Base-by-base conservation (phyloP, 768 basidiomycete genomes). In the Mycena pura region DNA sequence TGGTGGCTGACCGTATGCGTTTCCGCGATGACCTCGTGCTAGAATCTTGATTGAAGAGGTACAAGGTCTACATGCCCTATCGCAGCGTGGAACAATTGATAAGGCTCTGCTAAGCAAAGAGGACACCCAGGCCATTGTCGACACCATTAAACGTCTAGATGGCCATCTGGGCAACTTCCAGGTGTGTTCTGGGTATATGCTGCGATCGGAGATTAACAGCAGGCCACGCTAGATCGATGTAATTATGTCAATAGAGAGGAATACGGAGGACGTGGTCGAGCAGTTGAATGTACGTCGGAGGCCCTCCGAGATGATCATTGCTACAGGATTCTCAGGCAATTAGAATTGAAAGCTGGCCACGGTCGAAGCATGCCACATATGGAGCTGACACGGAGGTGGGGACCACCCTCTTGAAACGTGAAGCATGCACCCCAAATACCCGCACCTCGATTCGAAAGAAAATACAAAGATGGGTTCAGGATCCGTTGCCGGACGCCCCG, bases 401-500 rank as follows among this genome's bases (percentile, higher is more conserved):
- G 13, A 22, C 21, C 21, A 49, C 21, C 2, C 21, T 36, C 17
- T 34, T 49, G 19, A 21, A 36, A 15, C 29, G 46, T 21, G 24
- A 27, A 15, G 19, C 41, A 28, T 75, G 74, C 57, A 71, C 68
- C 19, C 63, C 52, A 9, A 68, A 66, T 62, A 74, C 73, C 4
- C 69, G 73, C 22, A 68, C 69, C 43, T 3, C 46, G 14, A 70
- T 73, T 15, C 52, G 72, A 21, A 24, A 63, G 17, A 38, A 63
- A 1, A 69, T 73, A 17, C 43, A 25, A 6, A n/a, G 54, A n/a
- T 75, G 72, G 74, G 72, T 66, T 9, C 60, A 68, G 6, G 47
- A 69, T 29, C 47, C 45, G 19, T 66, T 67, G 14, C 21, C 43
- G 1, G 59, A 50, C 6, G 61, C 64, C 41, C 64, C 61, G 34